Base-by-base conservation (phyloP, 2,329 filamentous ascomycete species). In the Aspergillus ibericus region DNA sequence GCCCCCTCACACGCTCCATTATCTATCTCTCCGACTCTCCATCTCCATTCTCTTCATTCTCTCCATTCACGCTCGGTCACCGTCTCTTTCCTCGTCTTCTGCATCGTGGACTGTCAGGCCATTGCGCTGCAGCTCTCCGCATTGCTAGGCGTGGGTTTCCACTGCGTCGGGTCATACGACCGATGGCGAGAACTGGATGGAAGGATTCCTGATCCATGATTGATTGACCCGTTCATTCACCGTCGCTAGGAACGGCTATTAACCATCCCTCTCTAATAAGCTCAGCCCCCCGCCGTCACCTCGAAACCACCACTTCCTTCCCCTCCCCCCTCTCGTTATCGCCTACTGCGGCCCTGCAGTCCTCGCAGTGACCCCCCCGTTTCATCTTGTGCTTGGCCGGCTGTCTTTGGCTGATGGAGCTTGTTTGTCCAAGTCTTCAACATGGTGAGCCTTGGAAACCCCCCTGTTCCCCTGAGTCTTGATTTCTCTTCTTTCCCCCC, bases 71-170 rank as follows among this genome's bases (percentile, higher is more conserved):
- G 27, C 25, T 22, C 38, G n/a, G 27, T 48, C 18, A 29, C 27
- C 32, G 15, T 18, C 20, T 10, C 20, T 29, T n/a, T 53, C 8
- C 22, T 40, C 25, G 44, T 16, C 16, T 36, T 25, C 58, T 22
- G 50, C 48, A 36, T 57, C 20, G 32, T 22, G 50, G 44, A 32
- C 55, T 18, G 32, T 49, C 60, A 49, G 52, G 51, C 49, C 22
- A 38, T 25, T 53, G 48, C 29, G 48, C 49, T 58, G 60, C 56
- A 59, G 49, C 38, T 44, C 16, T 51, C 48, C 55, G 36, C 38
- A n/a, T 42, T 36, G 36, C 29, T 40, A 13, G 27, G 13, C 44
- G 27, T 38, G 22, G 22, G 25, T 42, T 40, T 27, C 50, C 50
- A 40, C 38, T 22, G 38, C 12, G 32, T 44, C 36, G 51, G 51